Conservation (phyloP, 2,329 filamentous ascomycete genomes). For the Gliomastix tumulicola region DNA sequence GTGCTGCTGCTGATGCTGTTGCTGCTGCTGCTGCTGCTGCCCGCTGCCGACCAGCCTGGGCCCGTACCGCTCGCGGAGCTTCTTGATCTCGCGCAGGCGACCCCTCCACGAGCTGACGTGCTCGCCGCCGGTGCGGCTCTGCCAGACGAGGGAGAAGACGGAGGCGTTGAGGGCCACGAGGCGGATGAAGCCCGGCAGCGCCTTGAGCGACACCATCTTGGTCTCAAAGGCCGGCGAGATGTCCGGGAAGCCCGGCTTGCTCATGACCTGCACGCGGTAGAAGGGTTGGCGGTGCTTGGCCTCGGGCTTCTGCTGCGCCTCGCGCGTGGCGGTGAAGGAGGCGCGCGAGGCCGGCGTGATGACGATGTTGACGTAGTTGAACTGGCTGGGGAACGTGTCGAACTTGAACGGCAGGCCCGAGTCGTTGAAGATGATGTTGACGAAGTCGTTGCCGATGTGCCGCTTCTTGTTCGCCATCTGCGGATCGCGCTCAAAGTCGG, state of each 20-base stretch:
- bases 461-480: conserved; percentile 80
- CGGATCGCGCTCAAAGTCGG: conserved; percentile 68
- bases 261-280: conserved; percentile 86
- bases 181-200: conserved; percentile 78
- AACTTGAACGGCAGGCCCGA: conserved; percentile 86
- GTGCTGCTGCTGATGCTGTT: background rate
- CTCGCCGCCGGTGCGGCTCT: conserved; percentile 67
- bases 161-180: conserved; percentile 88
- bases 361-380: conserved; percentile 96
- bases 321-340: conserved; percentile 62
- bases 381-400: conserved; percentile 86
- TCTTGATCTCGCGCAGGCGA: conserved; percentile 76
- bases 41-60: conserved; percentile 24
- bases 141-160: conserved; percentile 90
- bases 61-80: conserved; percentile 64
- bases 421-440: conserved; percentile 97
- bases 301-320: conserved; percentile 26
- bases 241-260: conserved; percentile 81
- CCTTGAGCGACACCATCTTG: conserved; percentile 80
- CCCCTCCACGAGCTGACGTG: conserved; percentile 86
- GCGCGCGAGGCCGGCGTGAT: conserved; percentile 81
- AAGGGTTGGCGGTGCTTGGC: conserved; percentile 42
- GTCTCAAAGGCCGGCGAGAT: conserved; percentile 84
- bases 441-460: conserved; percentile 95
- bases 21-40: background rate